These are phyloP conservation scores for Eimeria praecox DNA, from an alignment of 169 alveolate genomes.

Conservation along the genomic window DNA sequence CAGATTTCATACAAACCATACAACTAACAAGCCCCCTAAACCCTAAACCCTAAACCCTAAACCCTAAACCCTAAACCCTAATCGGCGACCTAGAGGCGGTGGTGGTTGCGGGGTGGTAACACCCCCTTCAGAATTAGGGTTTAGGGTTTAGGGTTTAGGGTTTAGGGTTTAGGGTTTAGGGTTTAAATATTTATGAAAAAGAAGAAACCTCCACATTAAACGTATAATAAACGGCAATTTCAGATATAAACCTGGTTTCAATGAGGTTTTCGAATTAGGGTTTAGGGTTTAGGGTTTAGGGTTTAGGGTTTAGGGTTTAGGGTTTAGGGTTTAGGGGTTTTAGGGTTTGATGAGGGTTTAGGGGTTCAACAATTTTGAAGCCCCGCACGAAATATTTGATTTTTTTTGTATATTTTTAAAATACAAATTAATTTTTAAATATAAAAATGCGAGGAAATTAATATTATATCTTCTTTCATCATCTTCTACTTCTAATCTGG, in stretches of 20 bases:
- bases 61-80: not conserved
- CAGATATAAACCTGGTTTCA: not conserved
- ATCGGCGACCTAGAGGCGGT: not conserved
- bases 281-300: too few relatives aligned
- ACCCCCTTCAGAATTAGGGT: not conserved
- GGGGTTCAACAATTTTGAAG: too few relatives aligned
- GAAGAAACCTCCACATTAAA: not conserved
- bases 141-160: not conserved
- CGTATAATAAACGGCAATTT: not conserved
- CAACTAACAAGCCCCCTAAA: not conserved
- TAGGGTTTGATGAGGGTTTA: too few relatives aligned
- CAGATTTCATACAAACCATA: not conserved
- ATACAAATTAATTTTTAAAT: too few relatives aligned
- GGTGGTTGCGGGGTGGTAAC: slow-evolving; percentile 10
- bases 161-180: slow-evolving; percentile 31
- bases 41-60: slow-evolving; percentile 12
- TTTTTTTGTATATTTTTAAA: too few relatives aligned
- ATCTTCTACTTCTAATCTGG: too few relatives aligned
- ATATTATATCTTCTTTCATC: too few relatives aligned
- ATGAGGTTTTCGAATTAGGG: too few relatives aligned
- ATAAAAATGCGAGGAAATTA: too few relatives aligned
- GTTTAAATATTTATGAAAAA: not conserved
- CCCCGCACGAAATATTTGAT: too few relatives aligned
- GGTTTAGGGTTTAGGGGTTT: too few relatives aligned
- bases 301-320: too few relatives aligned